phyloP scores from a whole-genome alignment of 805 yeast species.

The Sugiyamaella smithiae region DNA sequence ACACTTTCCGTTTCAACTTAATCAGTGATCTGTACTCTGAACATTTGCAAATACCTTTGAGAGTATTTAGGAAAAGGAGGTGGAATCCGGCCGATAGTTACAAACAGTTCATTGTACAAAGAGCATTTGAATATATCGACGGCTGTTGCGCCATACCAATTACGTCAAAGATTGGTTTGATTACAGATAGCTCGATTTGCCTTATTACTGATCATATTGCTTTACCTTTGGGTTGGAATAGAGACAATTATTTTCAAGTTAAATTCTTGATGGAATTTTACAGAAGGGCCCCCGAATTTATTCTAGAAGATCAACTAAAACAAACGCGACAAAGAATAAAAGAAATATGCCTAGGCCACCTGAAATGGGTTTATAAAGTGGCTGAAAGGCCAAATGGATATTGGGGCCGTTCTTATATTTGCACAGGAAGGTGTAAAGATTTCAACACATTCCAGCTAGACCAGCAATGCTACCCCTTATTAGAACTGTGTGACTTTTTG shows the following conservation, averaged over 20 bases:
- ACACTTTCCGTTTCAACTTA: too few species aligned
- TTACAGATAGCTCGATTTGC: not conserved
- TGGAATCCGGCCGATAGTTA: too few species aligned
- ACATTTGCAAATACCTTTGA: too few species aligned
- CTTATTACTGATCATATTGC: slow-evolving; percentile 10
- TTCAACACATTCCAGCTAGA: slow-evolving; percentile 9
- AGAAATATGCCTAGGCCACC: slow-evolving; percentile 4
- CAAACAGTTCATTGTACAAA: slow-evolving; percentile 8
- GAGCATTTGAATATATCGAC: slow-evolving; percentile 5
- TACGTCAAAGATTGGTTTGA: not conserved
- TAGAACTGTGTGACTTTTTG: slow-evolving; percentile 5
- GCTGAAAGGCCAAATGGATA: slow-evolving; percentile 7
- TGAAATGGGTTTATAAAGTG: slow-evolving; percentile 3
- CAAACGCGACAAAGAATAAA: not conserved
- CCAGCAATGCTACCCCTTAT: slow-evolving; percentile 7
- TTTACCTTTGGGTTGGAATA: slow-evolving; percentile 7
- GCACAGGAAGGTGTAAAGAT: slow-evolving; percentile 7
- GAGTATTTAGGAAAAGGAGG: too few species aligned
- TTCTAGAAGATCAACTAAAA: not conserved
- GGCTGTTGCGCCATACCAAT: slow-evolving; percentile 6
- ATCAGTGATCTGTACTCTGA: too few species aligned
- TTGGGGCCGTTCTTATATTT: slow-evolving; percentile 7
- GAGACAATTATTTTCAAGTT: slow-evolving; percentile 6
- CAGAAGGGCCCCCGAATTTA: not conserved
- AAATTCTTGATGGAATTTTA: slow-evolving; percentile 6